phyloP scores from a whole-genome alignment of 345 rosid species.

The Erucastrum elatum region DNA sequence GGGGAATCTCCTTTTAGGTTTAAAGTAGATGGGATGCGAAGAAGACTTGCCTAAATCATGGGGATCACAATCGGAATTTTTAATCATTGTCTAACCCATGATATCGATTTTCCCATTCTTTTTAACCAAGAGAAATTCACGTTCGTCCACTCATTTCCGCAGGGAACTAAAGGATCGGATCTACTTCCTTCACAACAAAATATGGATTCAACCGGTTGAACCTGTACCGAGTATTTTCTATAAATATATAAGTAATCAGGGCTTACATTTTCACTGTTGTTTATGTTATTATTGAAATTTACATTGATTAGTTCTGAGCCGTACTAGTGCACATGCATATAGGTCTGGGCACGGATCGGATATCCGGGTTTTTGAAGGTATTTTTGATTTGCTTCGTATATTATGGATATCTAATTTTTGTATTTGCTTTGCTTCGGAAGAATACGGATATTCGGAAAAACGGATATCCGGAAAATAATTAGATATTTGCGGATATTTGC shows the following conservation, averaged over 20 bases:
- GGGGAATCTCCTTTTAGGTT: slow-evolving; percentile 24
- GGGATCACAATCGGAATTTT: slow-evolving; percentile 5
- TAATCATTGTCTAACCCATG: slow-evolving; percentile 21
- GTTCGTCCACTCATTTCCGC: background rate
- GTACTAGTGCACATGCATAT: background rate
- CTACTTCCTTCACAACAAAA: background rate
- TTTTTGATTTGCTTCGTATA: too few species aligned
- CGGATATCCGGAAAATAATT: too few species aligned
- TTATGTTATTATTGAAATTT: background rate
- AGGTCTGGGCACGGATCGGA: too few species aligned
- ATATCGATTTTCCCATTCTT: background rate
- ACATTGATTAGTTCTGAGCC: background rate
- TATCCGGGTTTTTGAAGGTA: too few species aligned
- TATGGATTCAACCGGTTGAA: background rate
- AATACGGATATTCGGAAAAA: too few species aligned
- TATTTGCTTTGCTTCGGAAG: too few species aligned
- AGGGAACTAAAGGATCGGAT: background rate
- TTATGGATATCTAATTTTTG: too few species aligned
- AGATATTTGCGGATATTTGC: too few species aligned
- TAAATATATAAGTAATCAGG: background rate
- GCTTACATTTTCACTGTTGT: background rate
- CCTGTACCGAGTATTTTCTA: background rate
- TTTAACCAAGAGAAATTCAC: background rate
- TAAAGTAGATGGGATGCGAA: slow-evolving; percentile 20
- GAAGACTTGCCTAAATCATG: slow-evolving; percentile 21